Conservation (phyloP, 2,329 filamentous ascomycete genomes). For the Ceratocystis smalleyi region DNA sequence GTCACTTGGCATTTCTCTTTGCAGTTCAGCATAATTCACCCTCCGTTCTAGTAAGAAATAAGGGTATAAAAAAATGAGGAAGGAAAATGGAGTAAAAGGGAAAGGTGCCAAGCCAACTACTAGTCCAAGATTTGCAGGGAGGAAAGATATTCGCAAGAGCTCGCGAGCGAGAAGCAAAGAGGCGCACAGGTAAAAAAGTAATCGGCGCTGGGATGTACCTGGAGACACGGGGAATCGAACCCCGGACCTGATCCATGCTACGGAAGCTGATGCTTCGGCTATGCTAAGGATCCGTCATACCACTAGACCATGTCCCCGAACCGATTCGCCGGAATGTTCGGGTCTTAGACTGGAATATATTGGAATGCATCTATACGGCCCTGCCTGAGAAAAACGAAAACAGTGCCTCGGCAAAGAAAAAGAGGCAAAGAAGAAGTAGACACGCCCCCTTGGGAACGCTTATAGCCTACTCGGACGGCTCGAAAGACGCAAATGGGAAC, state of each 20-base stretch:
- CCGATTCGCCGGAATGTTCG: not conserved
- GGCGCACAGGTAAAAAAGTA: too few relatives aligned
- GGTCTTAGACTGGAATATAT: not conserved
- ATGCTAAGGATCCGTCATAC: slow-evolving; percentile 7
- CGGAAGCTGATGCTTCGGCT: too few relatives aligned
- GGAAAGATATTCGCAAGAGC: too few relatives aligned
- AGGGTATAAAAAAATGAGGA: not conserved
- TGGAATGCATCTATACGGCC: not conserved
- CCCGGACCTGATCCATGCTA: slow-evolving; percentile 17
- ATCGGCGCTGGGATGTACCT: not conserved
- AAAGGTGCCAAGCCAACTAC: too few relatives aligned
- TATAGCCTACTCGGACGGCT: too few relatives aligned
- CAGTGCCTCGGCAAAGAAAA: too few relatives aligned
- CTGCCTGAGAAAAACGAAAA: too few relatives aligned
- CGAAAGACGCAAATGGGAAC: too few relatives aligned
- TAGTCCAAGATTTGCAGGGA: too few relatives aligned
- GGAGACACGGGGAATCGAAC: slow-evolving; percentile 18
- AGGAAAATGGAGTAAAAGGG: not conserved
- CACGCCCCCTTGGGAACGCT: too few relatives aligned
- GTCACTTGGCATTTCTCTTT: not conserved
- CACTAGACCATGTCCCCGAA: slow-evolving; percentile 4
- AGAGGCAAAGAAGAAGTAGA: too few relatives aligned
- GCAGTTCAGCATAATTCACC: not conserved
- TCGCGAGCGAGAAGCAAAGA: too few relatives aligned
- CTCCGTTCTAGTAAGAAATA: not conserved